A percentile compares a stretch with the other conserved stretches of the same genome.
These are phyloP conservation scores for Ustilago bromivora DNA, from an alignment of 1,284 basidiomycete genomes.

Conservation along the genomic window DNA sequence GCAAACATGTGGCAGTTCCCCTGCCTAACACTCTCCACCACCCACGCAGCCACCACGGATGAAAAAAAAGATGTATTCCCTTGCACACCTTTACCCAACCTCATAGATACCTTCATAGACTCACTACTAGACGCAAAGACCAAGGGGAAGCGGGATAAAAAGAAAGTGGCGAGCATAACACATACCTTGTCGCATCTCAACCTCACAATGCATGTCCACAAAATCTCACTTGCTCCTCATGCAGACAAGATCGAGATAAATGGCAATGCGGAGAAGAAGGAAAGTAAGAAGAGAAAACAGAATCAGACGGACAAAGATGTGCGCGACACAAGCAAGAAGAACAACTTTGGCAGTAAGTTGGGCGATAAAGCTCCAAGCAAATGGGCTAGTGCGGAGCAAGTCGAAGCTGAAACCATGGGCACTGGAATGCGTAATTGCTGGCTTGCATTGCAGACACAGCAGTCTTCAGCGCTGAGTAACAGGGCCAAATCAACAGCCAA, in stretches of 20 bases:
- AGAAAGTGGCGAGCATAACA: constrained; percentile 72
- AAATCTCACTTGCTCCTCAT: neutral
- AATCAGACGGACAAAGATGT: neutral
- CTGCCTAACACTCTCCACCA: constrained; percentile 45
- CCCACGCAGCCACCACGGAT: constrained; percentile 11
- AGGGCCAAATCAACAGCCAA: neutral
- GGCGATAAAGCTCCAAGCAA: constrained; percentile 19
- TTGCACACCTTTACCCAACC: constrained; percentile 9
- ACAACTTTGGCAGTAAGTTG: constrained; percentile 34
- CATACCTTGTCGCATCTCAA: constrained; percentile 92
- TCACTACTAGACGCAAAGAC: constrained; percentile 13
- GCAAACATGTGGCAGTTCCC: constrained; percentile 68
- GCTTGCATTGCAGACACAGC: constrained; percentile 24
- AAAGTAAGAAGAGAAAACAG: neutral
- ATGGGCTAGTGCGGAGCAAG: constrained; percentile 39
- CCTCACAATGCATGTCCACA: constrained; percentile 84
- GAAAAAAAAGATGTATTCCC: constrained; percentile 9
- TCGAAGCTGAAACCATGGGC: constrained; percentile 56
- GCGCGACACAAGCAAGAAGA: constrained; percentile 25
- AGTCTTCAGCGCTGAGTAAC: neutral
- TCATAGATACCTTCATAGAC: constrained; percentile 20
- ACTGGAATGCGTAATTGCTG: constrained; percentile 60
- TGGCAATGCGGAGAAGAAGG: neutral
- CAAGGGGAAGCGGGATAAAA: neutral
- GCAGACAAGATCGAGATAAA: neutral